phyloP scores from a whole-genome alignment of 163 green algal genomes.

The Scenedesmus sp. region DNA sequence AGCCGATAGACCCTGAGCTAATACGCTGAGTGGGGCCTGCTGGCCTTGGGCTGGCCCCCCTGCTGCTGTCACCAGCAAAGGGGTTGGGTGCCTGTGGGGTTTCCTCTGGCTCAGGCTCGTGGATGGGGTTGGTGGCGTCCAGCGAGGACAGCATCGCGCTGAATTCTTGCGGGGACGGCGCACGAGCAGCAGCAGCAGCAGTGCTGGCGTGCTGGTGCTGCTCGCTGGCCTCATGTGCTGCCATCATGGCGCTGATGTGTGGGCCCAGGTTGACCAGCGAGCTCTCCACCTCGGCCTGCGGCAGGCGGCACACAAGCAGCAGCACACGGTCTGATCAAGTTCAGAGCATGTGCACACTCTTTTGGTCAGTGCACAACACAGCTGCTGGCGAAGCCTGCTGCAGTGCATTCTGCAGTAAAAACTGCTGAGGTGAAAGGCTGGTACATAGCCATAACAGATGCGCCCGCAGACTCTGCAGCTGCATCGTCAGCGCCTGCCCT shows the following conservation, averaged over 20 bases:
- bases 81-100: not conserved
- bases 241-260: not conserved
- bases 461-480: not conserved
- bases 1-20: not conserved
- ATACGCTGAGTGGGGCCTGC: not conserved
- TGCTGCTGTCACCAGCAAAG: not conserved
- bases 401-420: no score
- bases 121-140: conserved; percentile 23
- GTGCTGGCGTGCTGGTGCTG: not conserved
- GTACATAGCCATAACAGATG: not conserved
- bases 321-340: not conserved
- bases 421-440: no score
- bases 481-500: not conserved
- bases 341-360: no score
- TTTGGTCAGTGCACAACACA: no score
- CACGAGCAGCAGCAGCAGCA: not conserved
- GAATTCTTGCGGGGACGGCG: not conserved
- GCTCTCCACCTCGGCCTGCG: not conserved
- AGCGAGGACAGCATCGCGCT: not conserved
- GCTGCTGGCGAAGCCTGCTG: no score
- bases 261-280: not conserved
- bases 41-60: not conserved
- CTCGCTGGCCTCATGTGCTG: not conserved
- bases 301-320: not conserved
- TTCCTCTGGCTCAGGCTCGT: conserved; percentile 1